Conservation (phyloP, 257 asterid genomes). For the Solanum lignicaule region DNA sequence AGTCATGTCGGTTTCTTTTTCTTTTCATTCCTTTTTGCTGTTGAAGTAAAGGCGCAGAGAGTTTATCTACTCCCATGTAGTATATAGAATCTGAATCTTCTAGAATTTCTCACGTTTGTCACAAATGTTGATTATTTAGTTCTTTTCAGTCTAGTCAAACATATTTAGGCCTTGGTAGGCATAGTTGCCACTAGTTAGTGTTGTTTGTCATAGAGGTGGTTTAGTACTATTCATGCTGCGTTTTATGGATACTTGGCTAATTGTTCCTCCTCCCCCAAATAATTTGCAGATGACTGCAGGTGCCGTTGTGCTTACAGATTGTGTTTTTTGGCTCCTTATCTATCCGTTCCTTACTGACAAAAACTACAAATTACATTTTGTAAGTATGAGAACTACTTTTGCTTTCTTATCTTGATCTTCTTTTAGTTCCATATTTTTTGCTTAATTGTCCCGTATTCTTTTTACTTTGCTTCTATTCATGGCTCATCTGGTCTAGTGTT, state of each 20-base stretch:
- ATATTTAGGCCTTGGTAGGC: background rate
- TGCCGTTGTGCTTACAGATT: conserved; percentile 66
- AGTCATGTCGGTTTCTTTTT: background rate
- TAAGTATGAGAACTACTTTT: conserved; percentile 24
- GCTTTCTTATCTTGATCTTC: background rate
- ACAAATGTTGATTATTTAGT: background rate
- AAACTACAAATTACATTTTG: conserved; percentile 39
- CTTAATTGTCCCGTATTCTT: background rate
- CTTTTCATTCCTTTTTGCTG: background rate
- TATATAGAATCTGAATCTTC: background rate
- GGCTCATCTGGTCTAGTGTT: background rate
- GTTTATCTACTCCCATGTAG: background rate
- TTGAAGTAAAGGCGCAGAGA: background rate
- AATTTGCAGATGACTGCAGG: conserved; percentile 56
- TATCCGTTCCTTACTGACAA: conserved; percentile 49
- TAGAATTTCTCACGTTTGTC: background rate
- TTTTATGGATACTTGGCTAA: background rate
- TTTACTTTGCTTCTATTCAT: background rate
- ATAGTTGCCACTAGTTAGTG: background rate
- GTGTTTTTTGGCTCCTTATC: conserved; percentile 50
- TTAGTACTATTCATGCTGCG: background rate
- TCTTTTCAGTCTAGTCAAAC: background rate
- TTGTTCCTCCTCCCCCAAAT: background rate
- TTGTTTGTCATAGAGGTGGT: background rate
- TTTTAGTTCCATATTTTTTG: background rate